Conservation (phyloP, 108 stramenopile genomes). For the Nitzschia sp. region DNA sequence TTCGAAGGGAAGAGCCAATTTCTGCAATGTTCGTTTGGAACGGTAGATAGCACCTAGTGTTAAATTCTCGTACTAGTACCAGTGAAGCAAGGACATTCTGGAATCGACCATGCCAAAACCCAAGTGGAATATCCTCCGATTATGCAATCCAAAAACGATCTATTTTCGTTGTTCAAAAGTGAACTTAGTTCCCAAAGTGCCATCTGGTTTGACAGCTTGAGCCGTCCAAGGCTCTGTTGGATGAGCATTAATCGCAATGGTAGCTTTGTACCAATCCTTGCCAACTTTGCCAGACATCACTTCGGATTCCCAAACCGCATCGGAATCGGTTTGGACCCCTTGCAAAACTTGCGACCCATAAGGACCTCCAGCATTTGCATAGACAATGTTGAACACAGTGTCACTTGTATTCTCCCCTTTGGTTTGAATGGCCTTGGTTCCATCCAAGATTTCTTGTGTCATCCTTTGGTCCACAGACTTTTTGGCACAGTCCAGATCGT, state of each 20-base stretch:
- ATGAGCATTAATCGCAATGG: slow-evolving; percentile 66
- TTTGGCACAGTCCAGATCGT: slow-evolving; percentile 73
- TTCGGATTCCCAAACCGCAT: slow-evolving; percentile 67
- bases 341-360: slow-evolving; percentile 78
- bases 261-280: slow-evolving; percentile 77
- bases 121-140: too few species aligned
- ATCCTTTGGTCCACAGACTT: slow-evolving; percentile 76
- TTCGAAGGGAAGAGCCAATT: too few species aligned
- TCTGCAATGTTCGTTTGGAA: too few species aligned
- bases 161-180: slow-evolving; percentile 38
- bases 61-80: too few species aligned
- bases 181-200: slow-evolving; percentile 55
- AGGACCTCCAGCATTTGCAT: slow-evolving; percentile 84
- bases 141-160: too few species aligned
- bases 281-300: slow-evolving; percentile 48
- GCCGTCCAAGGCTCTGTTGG: slow-evolving; percentile 72
- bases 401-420: neutral
- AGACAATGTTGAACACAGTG: slow-evolving; percentile 50
- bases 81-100: too few species aligned
- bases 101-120: too few species aligned
- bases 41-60: too few species aligned
- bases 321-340: slow-evolving; percentile 73
- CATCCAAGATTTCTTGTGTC: slow-evolving; percentile 68
- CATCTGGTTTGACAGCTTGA: slow-evolving; percentile 70
- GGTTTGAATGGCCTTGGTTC: slow-evolving; percentile 39